Base-by-base conservation (phyloP, 371 early-diverging fungal species). In the Mortierella polycephala region DNA sequence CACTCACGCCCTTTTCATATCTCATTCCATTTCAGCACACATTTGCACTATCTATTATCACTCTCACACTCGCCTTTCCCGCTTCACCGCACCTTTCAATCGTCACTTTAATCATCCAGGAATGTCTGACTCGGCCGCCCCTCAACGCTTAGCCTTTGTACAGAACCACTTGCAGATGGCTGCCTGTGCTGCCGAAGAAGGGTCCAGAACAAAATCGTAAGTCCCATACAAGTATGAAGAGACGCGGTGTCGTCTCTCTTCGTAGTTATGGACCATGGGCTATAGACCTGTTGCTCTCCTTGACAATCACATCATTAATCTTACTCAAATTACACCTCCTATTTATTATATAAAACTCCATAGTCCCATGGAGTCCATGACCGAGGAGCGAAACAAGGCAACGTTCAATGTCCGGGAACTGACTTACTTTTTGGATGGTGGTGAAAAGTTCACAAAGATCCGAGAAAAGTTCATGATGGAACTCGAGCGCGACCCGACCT, bases 401-500 rank as follows among this genome's bases (percentile, higher is more conserved):
- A 82, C 89, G 11, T 96, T 96, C 71, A 85, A 91, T 59, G 83
- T 94, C 70, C 87, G 91, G 39, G 89, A 93, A 40, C 67, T 96
- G 83, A 96, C 95, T 23, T 84, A 93, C 81, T 88, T 92, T 68
- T 77, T 96, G 62, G 95, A 96, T 62, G 96, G 96, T 53, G 91
- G 91, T 58, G 85, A 86, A 64, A 83, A 89, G 59, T 72, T 72
- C 46, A 93, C 96, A 5, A 74, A 74, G 90, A 82, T 92, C 64
- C 90, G 91, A 76, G 94, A 95, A 76, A 87, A 85, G 70, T 88
- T 96, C 81, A 93, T 95, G 93, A 84, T 91, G 57, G 92, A 95
- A 75, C 86, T 96, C 39, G 96, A 96, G 85, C 90, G 96, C 56
- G 96, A 96, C 77, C 96, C 94, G 54, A 85, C 90, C 40, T 94